Base-by-base conservation (phyloP, 2,329 filamentous ascomycete genomes). In the Orbilia quercus region DNA sequence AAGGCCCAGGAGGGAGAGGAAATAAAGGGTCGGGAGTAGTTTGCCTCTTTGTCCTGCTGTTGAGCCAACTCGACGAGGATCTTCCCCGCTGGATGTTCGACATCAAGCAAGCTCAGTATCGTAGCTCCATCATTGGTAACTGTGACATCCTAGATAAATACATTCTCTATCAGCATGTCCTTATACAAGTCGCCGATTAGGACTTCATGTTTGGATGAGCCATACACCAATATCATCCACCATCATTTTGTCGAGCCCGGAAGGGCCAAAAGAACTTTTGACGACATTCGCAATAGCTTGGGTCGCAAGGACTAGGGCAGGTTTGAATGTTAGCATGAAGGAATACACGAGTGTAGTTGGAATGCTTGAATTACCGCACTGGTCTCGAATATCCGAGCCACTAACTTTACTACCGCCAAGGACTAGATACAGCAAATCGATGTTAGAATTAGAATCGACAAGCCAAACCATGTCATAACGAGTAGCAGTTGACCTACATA, bases 191-290 rank as follows among this genome's bases (percentile, higher is more conserved):
- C 40, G 25, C 20, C 57, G 58, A 76, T 70, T 36, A 36, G 77
- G 76, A n/a, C n/a, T n/a, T 77, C 75, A 76, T 31, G 28, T 31
- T 71, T 28, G 20, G 76, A 75, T 40, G 71, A 65, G 67, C 79
- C 89, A 78, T 87, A 92, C 90, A 80, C 95, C 95, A 81, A 99
- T 98, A 81, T 99, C 95, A 83, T 99, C 95, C 79, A 99, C 95
- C 95, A 99, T 98, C 95, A 99, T 99, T 87, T 99, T 99, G 82
- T 99, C 95, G 77, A 99, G 87, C 53, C 95, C 95, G 75, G 92
- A 96, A 57, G 95, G 95, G 64, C 95, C 95, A 80, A 99, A 99
- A 14, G 95, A 99, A 82, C 91, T 96, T 85, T 96, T 98, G 82
- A 99, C 92, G 72, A 99, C 93, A 88, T 98, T 99, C 79, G 95